Evolutionary conservation across 2,329 filamentous ascomycete species (phyloP), one percentile per base, ranked within the genome.

Genomic region (Cladosporium sp.): DNA sequence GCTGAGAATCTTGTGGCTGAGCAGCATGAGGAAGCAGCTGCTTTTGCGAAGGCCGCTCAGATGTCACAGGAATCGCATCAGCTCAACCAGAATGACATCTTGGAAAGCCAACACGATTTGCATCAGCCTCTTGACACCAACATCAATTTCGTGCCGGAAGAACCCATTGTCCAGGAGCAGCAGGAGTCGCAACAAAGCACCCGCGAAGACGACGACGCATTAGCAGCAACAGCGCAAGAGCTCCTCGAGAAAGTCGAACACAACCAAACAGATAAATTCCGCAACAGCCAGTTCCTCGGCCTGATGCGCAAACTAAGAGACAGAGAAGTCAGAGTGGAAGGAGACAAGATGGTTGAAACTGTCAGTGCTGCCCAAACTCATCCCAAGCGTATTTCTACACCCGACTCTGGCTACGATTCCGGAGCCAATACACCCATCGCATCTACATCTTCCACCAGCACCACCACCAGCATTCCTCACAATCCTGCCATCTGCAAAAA

Each of bases 301-400:
- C 80, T 96, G 54, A 95, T 96, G 91, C 86, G 90, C 30, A 85
- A 86, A 66, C 85, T 95, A 63, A 85, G 89, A 60, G 88, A 91
- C 73, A 83, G 85, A 64, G 88, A 95, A 78, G 87, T 93, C 16
- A 85, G 85, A 58, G 87, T 95, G 43, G 84, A 91, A 69, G 90
- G 89, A 48, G 89, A 92, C 74, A 85, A 87, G 71, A 82, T 91
- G 72, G 86, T 90, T 54, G 83, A 85, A 72, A 79, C 81, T 66
- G 74, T 75, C 66, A 79, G 76, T 75, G 68, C 67, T 56, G 68
- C 69, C 65, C 54, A 68, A 53, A 58, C 58, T 64, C 69, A 65
- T 58, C 67, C 56, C 63, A 65, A 58, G 34, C 66, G 63, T 58
- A 65, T 66, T 46, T 65, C 64, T 63, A 65, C 63, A 13, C 68